phyloP scores from a whole-genome alignment of 495 filamentous ascomycete species.

The Endocarpon pusillum region DNA sequence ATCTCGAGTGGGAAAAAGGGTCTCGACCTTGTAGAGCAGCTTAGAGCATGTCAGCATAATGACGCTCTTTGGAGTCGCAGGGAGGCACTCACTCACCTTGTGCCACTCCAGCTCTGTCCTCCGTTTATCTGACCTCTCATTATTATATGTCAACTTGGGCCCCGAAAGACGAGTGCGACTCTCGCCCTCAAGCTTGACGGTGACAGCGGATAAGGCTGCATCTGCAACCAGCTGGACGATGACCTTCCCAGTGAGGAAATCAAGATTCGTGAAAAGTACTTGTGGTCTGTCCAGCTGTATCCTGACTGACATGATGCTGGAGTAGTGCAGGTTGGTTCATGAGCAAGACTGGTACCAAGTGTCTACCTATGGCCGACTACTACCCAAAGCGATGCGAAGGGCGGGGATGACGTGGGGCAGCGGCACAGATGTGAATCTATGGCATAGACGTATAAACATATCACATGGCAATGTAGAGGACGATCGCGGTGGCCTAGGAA shows the following conservation, averaged over 20 bases:
- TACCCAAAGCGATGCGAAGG: no score
- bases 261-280: conserved; percentile 75
- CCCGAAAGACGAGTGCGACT: conserved; percentile 46
- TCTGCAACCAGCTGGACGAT: conserved; percentile 44
- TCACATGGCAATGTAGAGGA: no score
- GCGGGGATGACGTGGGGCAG: no score
- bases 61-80: background rate
- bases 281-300: conserved; percentile 60
- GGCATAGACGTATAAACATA: no score
- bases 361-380: no score
- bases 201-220: conserved; percentile 55
- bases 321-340: no score
- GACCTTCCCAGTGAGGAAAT: conserved; percentile 55
- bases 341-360: no score
- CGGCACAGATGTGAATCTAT: no score
- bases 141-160: conserved; percentile 33
- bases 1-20: conserved; percentile 43
- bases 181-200: conserved; percentile 91
- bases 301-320: conserved; percentile 52
- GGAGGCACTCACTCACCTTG: conserved; percentile 36
- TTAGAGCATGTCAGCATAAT: conserved; percentile 12
- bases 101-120: conserved; percentile 55
- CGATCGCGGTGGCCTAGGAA: no score
- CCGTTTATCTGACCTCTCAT: conserved; percentile 38
- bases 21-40: conserved; percentile 49